These are phyloP conservation scores for Toxoplasma gondii DNA, from an alignment of 169 alveolate species.

Conservation along the genomic window DNA sequence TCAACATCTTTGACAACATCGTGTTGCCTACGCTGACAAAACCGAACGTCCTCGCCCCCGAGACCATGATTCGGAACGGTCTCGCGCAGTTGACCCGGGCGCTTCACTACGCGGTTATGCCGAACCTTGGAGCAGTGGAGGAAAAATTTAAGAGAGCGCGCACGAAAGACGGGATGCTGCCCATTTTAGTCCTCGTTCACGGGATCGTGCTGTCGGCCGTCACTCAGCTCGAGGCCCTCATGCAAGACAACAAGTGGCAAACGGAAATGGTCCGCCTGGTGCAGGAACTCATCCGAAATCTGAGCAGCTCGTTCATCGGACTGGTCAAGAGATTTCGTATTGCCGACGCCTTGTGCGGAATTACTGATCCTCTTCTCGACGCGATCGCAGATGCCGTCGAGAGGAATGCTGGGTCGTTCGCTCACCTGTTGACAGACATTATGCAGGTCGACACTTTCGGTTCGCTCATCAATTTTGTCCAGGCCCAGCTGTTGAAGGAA, in stretches of 20 bases:
- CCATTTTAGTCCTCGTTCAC: not conserved
- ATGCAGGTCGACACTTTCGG: constrained; percentile 11
- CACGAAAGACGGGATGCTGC: not conserved
- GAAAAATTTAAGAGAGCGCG: not conserved
- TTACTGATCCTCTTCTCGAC: not conserved
- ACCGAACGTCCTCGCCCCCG: not conserved
- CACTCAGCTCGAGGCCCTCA: constrained; percentile 3
- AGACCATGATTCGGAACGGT: not conserved
- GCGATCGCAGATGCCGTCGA: constrained; percentile 17
- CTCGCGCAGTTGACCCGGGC: not conserved
- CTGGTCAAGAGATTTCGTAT: not conserved
- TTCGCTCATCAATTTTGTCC: not conserved
- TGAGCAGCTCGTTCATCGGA: not conserved
- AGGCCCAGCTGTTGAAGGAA: not conserved
- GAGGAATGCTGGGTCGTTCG: not conserved
- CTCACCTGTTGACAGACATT: not conserved
- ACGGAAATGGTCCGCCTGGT: constrained; percentile 1
- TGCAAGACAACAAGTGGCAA: not conserved
- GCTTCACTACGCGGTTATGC: not conserved
- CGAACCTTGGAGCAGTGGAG: not conserved
- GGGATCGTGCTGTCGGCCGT: constrained; percentile 22
- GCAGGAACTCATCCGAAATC: not conserved
- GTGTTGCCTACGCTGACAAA: not conserved
- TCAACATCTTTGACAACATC: not conserved
- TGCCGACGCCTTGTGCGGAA: not conserved